Evolutionary conservation across 352 stramenopile species (phyloP), one percentile per base, ranked within the genome.

Genomic region (Stephanocyclus meneghinianus): DNA sequence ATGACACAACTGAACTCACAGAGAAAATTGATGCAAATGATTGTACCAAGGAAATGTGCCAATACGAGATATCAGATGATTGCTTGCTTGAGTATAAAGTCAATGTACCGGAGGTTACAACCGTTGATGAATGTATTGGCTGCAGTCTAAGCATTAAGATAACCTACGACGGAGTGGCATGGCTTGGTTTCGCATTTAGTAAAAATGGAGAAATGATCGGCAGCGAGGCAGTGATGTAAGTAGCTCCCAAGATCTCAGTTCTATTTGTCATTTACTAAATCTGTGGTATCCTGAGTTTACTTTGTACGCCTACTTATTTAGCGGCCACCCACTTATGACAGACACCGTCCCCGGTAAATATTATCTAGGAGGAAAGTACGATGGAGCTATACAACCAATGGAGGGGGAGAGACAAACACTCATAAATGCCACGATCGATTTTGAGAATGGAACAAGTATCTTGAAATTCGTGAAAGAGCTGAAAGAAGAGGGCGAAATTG

Each of bases 181-280:
- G 70, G 70, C 37, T 77, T 40, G 70, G 57, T 13, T 47, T 77
- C 18, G 70, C 57, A 16, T 61, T 77, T 8, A 71, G 57, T 44
- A 30, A n/a, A 29, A 62, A 77, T 71, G 70, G 70, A 18, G 30
- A 32, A 64, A 77, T 77, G 70, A 40, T 63, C 56, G 70, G 70
- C 48, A 77, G 70, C 26, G 70, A 70, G 48, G 57, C 70, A 45
- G 32, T 77, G 2, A 77, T 77, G 61, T 69, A 29, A 69, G 61
- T 69, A 8, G 6, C 1, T 13, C 32, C 16, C 8, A 53, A 53
- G 15, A 21, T n/a, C 32, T 32, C 7, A 48, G 9, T 32, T 16
- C 0, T 13, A 35, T 60, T 4, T 51, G 15, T 16, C 21, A 30
- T 67, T 10, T 8, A 16, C 21, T 50, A 50, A 35, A 7, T 16